phyloP scores from a whole-genome alignment of 1,139 yeast genomes.

The Sugiyamaella pinicola region DNA sequence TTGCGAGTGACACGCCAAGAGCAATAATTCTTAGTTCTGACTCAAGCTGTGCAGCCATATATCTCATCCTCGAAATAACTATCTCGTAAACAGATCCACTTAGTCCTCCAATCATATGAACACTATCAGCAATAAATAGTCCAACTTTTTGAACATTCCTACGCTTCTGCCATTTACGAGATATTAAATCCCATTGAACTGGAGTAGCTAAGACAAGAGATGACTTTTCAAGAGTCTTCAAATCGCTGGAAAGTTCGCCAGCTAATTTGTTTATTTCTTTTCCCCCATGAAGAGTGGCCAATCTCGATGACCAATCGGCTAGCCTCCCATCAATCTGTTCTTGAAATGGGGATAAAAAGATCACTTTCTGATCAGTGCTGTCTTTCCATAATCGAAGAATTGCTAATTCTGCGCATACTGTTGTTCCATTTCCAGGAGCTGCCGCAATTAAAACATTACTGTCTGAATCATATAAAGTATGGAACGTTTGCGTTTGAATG shows the following conservation, averaged over 20 bases:
- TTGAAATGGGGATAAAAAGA: constrained; percentile 67
- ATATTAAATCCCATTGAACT: constrained; percentile 65
- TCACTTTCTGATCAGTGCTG: constrained; percentile 57
- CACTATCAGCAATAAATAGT: constrained; percentile 71
- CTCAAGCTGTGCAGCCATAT: constrained; percentile 66
- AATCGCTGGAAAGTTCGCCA: constrained; percentile 61
- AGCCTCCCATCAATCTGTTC: constrained; percentile 52
- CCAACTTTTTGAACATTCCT: constrained; percentile 65
- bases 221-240: constrained; percentile 55
- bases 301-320: constrained; percentile 55
- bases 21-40: constrained; percentile 60
- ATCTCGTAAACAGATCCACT: constrained; percentile 69
- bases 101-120: constrained; percentile 64
- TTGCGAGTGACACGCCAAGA: constrained; percentile 67
- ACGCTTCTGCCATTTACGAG: constrained; percentile 76
- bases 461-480: constrained; percentile 58
- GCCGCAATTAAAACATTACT: constrained; percentile 68
- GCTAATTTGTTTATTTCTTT: constrained; percentile 55
- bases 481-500: constrained; percentile 72
- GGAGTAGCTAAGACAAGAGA: constrained; percentile 83
- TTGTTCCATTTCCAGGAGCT: constrained; percentile 77
- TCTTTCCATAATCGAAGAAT: constrained; percentile 68
- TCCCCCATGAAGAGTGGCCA: constrained; percentile 38
- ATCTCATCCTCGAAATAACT: constrained; percentile 67
- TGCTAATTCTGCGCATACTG: constrained; percentile 71